These are phyloP conservation scores for Solanum pinnatisectum DNA, from an alignment of 257 asterid genomes.

Conservation along the genomic window DNA sequence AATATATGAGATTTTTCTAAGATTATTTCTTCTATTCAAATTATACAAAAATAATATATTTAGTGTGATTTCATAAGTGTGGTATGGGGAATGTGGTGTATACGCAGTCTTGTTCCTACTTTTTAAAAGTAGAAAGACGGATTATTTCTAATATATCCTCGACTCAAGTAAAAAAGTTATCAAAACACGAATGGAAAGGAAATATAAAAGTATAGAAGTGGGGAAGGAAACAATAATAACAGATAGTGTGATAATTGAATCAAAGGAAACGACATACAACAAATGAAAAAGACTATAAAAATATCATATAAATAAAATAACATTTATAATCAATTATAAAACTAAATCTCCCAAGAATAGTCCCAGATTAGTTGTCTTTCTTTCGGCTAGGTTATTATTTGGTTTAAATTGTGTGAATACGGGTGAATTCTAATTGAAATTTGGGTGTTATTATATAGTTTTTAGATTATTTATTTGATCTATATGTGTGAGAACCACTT, in stretches of 20 bases:
- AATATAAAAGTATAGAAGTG: too few relatives aligned
- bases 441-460: neutral
- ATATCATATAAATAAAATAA: too few relatives aligned
- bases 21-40: neutral
- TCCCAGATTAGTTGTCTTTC: neutral
- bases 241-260: too few relatives aligned
- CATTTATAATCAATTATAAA: too few relatives aligned
- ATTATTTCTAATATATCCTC: neutral
- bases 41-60: neutral
- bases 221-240: neutral
- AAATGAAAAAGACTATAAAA: neutral
- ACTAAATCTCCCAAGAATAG: neutral
- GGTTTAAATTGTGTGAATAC: neutral
- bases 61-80: neutral
- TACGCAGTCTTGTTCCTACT: neutral
- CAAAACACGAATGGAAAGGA: neutral
- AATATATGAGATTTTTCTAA: neutral
- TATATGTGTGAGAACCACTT: neutral
- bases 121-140: too few relatives aligned
- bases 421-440: neutral
- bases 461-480: neutral
- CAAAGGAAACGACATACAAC: neutral
- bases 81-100: neutral
- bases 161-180: neutral
- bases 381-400: neutral